Base-by-base conservation (phyloP, 345 rosid genomes). In the Bruguiera parviflora region DNA sequence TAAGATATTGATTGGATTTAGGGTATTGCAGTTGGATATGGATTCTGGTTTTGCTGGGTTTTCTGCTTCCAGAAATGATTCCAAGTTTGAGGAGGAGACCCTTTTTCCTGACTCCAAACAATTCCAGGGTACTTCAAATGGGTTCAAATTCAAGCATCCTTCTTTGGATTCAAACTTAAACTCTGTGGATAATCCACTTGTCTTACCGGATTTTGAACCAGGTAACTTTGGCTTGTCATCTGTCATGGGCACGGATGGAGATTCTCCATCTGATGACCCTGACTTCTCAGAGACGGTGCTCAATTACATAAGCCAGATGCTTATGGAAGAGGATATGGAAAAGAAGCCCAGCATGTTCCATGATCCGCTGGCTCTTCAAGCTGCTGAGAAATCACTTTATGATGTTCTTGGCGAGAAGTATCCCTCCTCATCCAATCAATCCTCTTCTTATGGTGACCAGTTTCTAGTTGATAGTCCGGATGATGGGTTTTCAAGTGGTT, bases 321-420 rank as follows among this genome's bases (percentile, higher is more conserved):
- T 88, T 22, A 78, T 91, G 97, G 95, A 88, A 71, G 97, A 88
- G 82, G 82, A 81, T 71, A 63, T 84, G 78, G 87, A 79, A 28
- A 85, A 79, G 64, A 79, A 82, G 52, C 86, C 85, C 6, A 72
- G 81, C 65, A 74, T 81, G 80, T 75, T 75, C 16, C 80, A 82
- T 39, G 89, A 84, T 39, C 78, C 91, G 0, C 74, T 84, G 63
- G 92, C 89, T 62, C 75, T 90, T 61, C 83, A 72, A 73, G 81
- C 84, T 66, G 86, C 92, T 0, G 97, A 91, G 84, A 84, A 77
- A 64, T 87, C 87, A 62, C 76, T 91, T 56, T 84, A 83, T 71
- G 87, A 84, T 62, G 84, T 79, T n/a, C 78, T 91, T 64, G 83
- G 58, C 11, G 85, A 88, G 66, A 75, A 80, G 20, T 64, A 67